These are phyloP conservation scores for Aspergillus clavatus DNA, from an alignment of 2,329 filamentous ascomycete species.

Conservation along the genomic window DNA sequence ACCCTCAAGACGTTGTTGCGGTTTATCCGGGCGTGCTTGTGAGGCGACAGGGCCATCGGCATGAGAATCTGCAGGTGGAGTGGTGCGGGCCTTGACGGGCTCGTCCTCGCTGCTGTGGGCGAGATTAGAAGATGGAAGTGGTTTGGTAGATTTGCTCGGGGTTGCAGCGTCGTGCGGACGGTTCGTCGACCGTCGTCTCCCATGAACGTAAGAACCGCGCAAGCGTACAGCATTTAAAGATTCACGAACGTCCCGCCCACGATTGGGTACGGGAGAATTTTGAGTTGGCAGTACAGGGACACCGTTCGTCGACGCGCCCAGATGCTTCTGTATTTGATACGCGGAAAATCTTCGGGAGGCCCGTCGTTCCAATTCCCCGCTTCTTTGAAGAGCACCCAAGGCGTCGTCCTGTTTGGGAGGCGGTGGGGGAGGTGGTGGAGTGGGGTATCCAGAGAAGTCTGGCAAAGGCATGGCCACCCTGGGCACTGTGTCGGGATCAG, in stretches of 20 bases:
- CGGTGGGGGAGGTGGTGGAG: constrained; percentile 72
- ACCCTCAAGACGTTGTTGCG: constrained; percentile 37
- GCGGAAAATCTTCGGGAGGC: constrained; percentile 91
- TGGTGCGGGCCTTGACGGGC: constrained; percentile 32
- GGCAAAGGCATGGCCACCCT: constrained; percentile 26
- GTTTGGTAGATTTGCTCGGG: constrained; percentile 44
- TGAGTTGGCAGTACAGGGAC: constrained; percentile 72
- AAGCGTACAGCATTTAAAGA: constrained; percentile 69
- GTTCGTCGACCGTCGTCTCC: constrained; percentile 49
- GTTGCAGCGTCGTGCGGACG: constrained; percentile 57
- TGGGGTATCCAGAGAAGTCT: constrained; percentile 48
- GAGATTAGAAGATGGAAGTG: constrained; percentile 47
- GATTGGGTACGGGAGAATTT: constrained; percentile 60
- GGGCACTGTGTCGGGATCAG: constrained; percentile 50
- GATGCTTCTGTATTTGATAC: constrained; percentile 93
- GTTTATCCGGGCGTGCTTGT: constrained; percentile 65
- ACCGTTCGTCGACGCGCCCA: constrained; percentile 73
- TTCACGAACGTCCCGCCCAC: constrained; percentile 70
- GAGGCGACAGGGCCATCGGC: constrained; percentile 32
- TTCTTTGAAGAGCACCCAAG: constrained; percentile 81
- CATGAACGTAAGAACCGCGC: constrained; percentile 52
- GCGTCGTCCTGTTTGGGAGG: constrained; percentile 83
- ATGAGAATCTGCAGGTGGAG: constrained; percentile 19
- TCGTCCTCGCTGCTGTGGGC: constrained; percentile 49
- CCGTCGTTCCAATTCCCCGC: constrained; percentile 84